Base-by-base conservation (phyloP, 1,139 yeast genomes). In the Magnusiomyces tetraspermus region DNA sequence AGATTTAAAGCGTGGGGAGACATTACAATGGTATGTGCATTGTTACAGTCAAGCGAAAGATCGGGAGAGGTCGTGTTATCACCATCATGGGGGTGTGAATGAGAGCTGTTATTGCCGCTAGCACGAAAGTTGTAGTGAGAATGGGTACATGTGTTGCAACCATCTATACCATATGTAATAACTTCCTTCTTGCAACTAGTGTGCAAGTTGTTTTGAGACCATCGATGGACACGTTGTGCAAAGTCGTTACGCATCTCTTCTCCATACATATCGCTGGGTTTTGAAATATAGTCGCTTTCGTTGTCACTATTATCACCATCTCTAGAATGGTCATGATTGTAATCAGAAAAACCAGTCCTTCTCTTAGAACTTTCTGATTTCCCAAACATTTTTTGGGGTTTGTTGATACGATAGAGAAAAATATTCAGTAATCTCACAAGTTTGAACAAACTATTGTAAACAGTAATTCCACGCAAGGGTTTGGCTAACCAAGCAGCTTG, bases 361-460 rank as follows among this genome's bases (percentile, higher is more conserved):
- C 11, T 38, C 8, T 17, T 17, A 5, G 24, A 38, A 38, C 11
- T 8, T 8, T 30, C 33, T 8, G 42, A 21, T 24, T 38, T 38
- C 5, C 24, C 24, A 21, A 15, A 5, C 8, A 10, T 6, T 17
- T 38, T 38, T 10, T 10, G 8, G 3, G 42, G 42, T 19, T 38
- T 17, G 15, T 38, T 38, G n/a, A 38, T 21, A 10, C 42, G 50
- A 28, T 51, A 38, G 11, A 54, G 51, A 23, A 55, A 44, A 13
- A 38, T 46, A 47, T 56, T 57, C 42, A 56, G 48, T 13, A 57
- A 31, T 23, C 52, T 50, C 5, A 49, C 42, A 40, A 57, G 52
- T 31, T 53, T 50, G 41, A 56, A 48, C 26, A 57, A 49, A 4
- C 57, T 54, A 50, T 57, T 57, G 50, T 51, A 57, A 22, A 56